These are phyloP conservation scores for Cyclotella atomus DNA, from an alignment of 108 stramenopile genomes.

Conservation along the genomic window DNA sequence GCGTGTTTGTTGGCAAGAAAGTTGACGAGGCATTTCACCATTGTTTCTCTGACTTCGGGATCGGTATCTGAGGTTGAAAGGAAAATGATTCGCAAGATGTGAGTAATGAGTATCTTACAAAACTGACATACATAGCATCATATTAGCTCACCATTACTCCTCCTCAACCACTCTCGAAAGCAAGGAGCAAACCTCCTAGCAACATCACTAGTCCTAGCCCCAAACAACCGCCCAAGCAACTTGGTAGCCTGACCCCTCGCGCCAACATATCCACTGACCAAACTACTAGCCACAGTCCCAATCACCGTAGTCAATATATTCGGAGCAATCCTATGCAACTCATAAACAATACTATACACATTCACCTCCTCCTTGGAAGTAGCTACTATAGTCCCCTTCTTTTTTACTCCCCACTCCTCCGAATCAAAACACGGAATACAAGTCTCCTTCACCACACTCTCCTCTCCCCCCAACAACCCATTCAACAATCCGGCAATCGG, in stretches of 20 bases:
- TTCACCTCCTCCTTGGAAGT: slow-evolving; percentile 25
- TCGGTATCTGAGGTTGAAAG: slow-evolving; percentile 28
- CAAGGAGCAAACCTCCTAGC: slow-evolving; percentile 58
- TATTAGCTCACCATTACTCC: slow-evolving; percentile 56
- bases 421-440: slow-evolving; percentile 13
- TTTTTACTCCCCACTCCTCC: slow-evolving; percentile 10
- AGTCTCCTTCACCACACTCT: slow-evolving; percentile 45
- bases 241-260: slow-evolving; percentile 60
- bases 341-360: slow-evolving; percentile 74
- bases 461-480: slow-evolving; percentile 71
- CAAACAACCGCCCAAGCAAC: slow-evolving; percentile 72
- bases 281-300: slow-evolving; percentile 64
- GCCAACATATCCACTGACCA: slow-evolving; percentile 48
- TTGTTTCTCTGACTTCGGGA: slow-evolving; percentile 59
- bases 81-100: background rate
- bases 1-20: slow-evolving; percentile 50
- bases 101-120: background rate
- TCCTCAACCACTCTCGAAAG: slow-evolving; percentile 74
- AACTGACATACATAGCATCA: background rate
- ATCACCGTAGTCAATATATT: slow-evolving; percentile 82
- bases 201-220: slow-evolving; percentile 36
- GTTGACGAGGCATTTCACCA: slow-evolving; percentile 66
- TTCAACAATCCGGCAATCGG: slow-evolving; percentile 76
- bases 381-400: slow-evolving; percentile 16
- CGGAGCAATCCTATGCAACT: slow-evolving; percentile 73